These are phyloP conservation scores for Pyrrhoderma lamaoense DNA, from an alignment of 1,284 basidiomycete species.

Conservation along the genomic window DNA sequence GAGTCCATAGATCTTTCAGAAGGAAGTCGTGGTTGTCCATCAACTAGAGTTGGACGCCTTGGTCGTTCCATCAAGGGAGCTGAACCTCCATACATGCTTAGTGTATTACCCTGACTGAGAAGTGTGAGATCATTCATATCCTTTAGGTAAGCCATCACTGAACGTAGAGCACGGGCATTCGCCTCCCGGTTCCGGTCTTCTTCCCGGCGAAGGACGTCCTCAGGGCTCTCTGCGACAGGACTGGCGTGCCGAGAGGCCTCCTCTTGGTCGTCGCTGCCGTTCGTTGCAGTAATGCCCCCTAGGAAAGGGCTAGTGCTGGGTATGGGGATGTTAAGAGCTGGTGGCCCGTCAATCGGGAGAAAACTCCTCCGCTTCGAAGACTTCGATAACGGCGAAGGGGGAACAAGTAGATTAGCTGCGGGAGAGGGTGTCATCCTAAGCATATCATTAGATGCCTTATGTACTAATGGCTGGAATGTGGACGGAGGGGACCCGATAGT, in stretches of 20 bases:
- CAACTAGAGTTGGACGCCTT: conserved; percentile 56
- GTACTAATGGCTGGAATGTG: conserved; percentile 28
- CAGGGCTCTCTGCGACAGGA: conserved; percentile 35
- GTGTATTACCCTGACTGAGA: conserved; percentile 40
- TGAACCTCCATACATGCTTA: conserved; percentile 45
- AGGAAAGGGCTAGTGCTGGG: conserved; percentile 61
- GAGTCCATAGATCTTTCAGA: conserved; percentile 35
- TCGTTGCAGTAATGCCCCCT: conserved; percentile 40
- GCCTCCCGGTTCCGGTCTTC: conserved; percentile 63
- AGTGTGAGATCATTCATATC: conserved; percentile 87
- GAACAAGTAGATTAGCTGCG: conserved; percentile 35
- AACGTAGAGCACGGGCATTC: conserved; percentile 72
- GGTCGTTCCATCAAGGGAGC: conserved; percentile 43
- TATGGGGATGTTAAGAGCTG: conserved; percentile 43
- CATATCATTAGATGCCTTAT: conserved; percentile 24
- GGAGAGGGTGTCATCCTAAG: conserved; percentile 20
- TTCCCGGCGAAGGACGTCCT: conserved; percentile 50
- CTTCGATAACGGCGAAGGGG: conserved; percentile 40
- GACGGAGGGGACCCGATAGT: conserved; percentile 61
- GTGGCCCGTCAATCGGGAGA: conserved; percentile 65
- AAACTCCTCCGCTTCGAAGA: conserved; percentile 74
- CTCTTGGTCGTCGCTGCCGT: conserved; percentile 35
- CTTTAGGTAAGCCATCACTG: conserved; percentile 89
- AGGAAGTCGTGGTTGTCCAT: conserved; percentile 44
- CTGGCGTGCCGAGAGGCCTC: conserved; percentile 36